These are phyloP conservation scores for Metschnikowia similis DNA, from an alignment of 805 yeast species.

Conservation along the genomic window DNA sequence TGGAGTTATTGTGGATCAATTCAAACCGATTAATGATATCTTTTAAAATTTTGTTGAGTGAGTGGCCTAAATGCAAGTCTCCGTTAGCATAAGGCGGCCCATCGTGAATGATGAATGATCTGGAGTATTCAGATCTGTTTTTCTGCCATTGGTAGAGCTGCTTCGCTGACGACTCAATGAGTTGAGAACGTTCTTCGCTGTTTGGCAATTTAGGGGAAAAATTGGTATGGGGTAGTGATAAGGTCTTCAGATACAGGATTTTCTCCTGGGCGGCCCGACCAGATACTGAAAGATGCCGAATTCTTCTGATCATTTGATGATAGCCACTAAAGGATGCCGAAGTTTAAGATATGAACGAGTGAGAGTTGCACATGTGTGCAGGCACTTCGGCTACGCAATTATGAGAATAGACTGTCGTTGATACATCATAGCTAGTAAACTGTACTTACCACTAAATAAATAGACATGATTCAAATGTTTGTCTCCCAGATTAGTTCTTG, in stretches of 20 bases:
- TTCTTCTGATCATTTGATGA: neutral
- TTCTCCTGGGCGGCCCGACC: constrained; percentile 1
- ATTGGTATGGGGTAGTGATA: constrained; percentile 62
- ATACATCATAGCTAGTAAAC: constrained; percentile 10
- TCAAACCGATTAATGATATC: constrained; percentile 78
- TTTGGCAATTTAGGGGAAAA: constrained; percentile 54
- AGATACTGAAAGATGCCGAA: constrained; percentile 5
- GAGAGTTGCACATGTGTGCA: neutral
- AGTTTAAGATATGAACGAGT: neutral
- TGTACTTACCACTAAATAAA: constrained; percentile 14
- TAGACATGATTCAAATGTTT: constrained; percentile 6
- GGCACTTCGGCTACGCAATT: neutral
- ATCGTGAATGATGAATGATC: constrained; percentile 74
- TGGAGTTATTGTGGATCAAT: constrained; percentile 51
- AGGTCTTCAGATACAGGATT: constrained; percentile 44
- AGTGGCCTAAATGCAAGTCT: constrained; percentile 86
- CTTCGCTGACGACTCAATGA: constrained; percentile 51
- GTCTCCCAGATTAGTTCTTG: constrained; percentile 13
- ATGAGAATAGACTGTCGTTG: constrained; percentile 4
- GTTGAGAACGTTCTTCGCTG: constrained; percentile 29
- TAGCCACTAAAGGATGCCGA: neutral
- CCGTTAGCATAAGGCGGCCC: constrained; percentile 99
- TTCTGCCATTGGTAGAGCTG: constrained; percentile 62
- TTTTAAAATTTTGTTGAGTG: constrained; percentile 82
- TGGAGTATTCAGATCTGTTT: constrained; percentile 7